phyloP scores from a whole-genome alignment of 2,329 filamentous ascomycete genomes.

The Aspergillus arachidicola region DNA sequence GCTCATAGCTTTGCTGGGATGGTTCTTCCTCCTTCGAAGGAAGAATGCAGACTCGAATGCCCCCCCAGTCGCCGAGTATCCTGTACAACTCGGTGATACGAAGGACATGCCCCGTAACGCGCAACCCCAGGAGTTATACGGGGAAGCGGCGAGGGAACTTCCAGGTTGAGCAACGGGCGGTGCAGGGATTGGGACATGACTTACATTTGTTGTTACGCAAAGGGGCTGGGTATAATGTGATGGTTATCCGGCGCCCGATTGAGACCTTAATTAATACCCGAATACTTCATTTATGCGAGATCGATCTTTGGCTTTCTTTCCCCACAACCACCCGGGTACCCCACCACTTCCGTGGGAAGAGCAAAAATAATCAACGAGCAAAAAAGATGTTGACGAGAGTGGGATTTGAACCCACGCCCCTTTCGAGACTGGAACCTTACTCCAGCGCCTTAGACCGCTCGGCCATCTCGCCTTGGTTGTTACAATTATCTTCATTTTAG shows the following conservation, averaged over 20 bases:
- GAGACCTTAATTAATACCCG: background rate
- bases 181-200: background rate
- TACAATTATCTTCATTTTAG: no score
- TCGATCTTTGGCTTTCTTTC: background rate
- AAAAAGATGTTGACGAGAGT: slow-evolving; percentile 7
- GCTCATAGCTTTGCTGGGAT: background rate
- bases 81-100: background rate
- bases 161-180: background rate
- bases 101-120: background rate
- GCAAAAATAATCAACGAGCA: no score
- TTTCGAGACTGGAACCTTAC: slow-evolving; percentile 8
- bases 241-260: background rate
- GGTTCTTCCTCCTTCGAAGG: background rate
- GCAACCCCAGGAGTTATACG: background rate
- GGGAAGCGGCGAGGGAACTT: background rate
- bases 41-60: no score
- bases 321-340: background rate
- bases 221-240: background rate
- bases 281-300: background rate
- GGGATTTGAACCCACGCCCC: slow-evolving; percentile 7
- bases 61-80: background rate
- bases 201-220: no score
- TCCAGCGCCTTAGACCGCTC: slow-evolving; percentile 5
- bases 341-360: background rate
- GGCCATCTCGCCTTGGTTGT: slow-evolving; percentile 2